These are phyloP conservation scores for Scutellaria minor DNA, from an alignment of 257 asterid genomes.

Conservation along the genomic window DNA sequence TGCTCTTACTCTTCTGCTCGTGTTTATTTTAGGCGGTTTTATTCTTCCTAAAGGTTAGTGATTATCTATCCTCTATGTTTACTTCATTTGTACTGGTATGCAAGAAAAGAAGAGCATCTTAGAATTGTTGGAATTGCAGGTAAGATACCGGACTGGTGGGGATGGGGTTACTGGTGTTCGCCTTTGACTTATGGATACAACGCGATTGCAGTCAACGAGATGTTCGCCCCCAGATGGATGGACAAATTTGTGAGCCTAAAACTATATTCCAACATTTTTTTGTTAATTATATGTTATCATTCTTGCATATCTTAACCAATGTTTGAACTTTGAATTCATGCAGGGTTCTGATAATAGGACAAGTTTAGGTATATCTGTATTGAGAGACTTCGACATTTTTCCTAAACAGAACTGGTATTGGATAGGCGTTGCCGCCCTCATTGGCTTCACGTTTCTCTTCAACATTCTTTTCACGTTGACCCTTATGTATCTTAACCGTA, in stretches of 20 bases:
- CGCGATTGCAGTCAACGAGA: slow-evolving; percentile 65
- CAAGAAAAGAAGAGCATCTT: neutral
- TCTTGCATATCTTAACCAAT: neutral
- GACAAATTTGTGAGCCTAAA: slow-evolving; percentile 47
- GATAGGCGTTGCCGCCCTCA: slow-evolving; percentile 62
- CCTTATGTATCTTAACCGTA: slow-evolving; percentile 72
- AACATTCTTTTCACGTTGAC: slow-evolving; percentile 62
- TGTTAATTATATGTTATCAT: no score
- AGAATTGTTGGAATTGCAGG: slow-evolving; percentile 39
- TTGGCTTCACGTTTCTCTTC: slow-evolving; percentile 64
- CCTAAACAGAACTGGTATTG: slow-evolving; percentile 59
- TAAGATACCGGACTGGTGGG: slow-evolving; percentile 73
- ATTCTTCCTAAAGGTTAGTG: slow-evolving; percentile 57
- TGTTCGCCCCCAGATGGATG: slow-evolving; percentile 77
- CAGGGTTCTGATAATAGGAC: slow-evolving; percentile 56
- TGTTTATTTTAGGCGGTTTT: slow-evolving; percentile 66
- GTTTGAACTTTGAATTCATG: neutral
- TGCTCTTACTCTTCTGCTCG: slow-evolving; percentile 49
- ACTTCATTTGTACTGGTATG: neutral
- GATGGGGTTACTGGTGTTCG: slow-evolving; percentile 74
- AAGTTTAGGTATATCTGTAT: slow-evolving; percentile 50
- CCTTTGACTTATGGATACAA: slow-evolving; percentile 66
- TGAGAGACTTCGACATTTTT: slow-evolving; percentile 56
- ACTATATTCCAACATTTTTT: no score
- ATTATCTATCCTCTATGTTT: no score